Percentiles rank a stretch among this genome's conserved stretches.
Conservation (phyloP, 164 flowering plant genomes). For the Protea cynaroides region DNA sequence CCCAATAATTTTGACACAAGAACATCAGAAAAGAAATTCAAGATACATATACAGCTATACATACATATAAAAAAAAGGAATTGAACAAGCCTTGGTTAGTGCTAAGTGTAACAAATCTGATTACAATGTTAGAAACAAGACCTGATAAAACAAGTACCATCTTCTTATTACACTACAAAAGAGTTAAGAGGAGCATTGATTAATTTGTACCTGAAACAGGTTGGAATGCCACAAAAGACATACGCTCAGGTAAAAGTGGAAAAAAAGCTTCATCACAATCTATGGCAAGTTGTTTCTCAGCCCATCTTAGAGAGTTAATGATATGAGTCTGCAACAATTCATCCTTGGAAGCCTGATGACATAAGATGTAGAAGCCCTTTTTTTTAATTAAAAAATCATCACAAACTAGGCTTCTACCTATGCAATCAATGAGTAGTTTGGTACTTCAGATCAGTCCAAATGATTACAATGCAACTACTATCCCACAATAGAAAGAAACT, state of each 20-base stretch:
- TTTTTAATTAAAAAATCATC: not conserved
- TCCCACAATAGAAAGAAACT: no score
- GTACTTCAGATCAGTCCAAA: no score
- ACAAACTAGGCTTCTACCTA: no score
- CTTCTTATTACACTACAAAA: not conserved
- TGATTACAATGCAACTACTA: no score
- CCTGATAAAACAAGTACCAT: not conserved
- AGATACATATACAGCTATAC: not conserved
- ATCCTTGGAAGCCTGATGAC: conserved; percentile 41
- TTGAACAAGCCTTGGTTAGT: no score
- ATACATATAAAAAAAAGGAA: not conserved
- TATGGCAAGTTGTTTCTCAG: conserved; percentile 35
- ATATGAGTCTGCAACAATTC: conserved; percentile 50
- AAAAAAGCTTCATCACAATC: conserved; percentile 39
- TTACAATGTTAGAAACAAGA: not conserved
- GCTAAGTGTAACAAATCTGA: no score
- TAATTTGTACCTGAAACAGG: conserved; percentile 46
- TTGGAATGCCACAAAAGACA: conserved; percentile 65
- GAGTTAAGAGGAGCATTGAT: not conserved
- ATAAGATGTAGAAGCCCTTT: conserved; percentile 2
- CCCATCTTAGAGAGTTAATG: conserved; percentile 52
- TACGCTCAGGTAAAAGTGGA: conserved; percentile 48
- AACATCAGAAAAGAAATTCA: not conserved
- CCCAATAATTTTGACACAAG: not conserved
- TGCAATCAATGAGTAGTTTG: no score